Evolutionary conservation across 495 filamentous ascomycete species (phyloP), one percentile per base, ranked within the genome.

Genomic region (Penicillium chermesinum): DNA sequence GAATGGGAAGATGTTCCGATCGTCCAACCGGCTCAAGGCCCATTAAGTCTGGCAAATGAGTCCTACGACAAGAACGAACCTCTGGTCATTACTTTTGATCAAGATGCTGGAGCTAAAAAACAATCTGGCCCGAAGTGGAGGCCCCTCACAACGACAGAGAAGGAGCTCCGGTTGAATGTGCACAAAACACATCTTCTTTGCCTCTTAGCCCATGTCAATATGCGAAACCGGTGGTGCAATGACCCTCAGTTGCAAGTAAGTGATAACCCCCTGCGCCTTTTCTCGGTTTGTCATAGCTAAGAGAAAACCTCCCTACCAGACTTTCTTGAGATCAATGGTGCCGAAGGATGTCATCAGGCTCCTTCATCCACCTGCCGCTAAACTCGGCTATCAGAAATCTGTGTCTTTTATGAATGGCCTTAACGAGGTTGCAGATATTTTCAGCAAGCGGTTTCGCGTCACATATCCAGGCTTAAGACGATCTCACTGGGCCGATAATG

Each of bases 221-320:
- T 78, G 18, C 79, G 90, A 34, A 97, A 95, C 60, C 64, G 71
- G 44, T 97, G 91, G 91, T 97, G 91, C 61, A 96, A 95, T 63
- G 82, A 93, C 62, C 51, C 72, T 12, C 62, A 71, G 49, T 71
- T 84, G 32, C 85, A 93, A 67, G 77, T 79, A 55, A 34, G 62
- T 53, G n/a, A n/a, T n/a, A n/a, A n/a, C n/a, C 10, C 10, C 20
- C 2, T 17, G 15, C 2, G 2, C 25, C 13, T 13, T 30, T 21
- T 17, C 13, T 20, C 1, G 1, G 4, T 20, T 19, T 25, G 7
- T 20, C 15, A 14, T 14, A 2, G 8, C 36, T 59, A 36, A 59
- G 13, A 42, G 37, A 15, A 32, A 7, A 40, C n/a, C n/a, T n/a
- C n/a, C n/a, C n/a, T n/a, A n/a, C 34, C 52, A 82, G 62, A 65